These are phyloP conservation scores for Tricholoma furcatifolium DNA, from an alignment of 768 basidiomycete species.

Conservation along the genomic window DNA sequence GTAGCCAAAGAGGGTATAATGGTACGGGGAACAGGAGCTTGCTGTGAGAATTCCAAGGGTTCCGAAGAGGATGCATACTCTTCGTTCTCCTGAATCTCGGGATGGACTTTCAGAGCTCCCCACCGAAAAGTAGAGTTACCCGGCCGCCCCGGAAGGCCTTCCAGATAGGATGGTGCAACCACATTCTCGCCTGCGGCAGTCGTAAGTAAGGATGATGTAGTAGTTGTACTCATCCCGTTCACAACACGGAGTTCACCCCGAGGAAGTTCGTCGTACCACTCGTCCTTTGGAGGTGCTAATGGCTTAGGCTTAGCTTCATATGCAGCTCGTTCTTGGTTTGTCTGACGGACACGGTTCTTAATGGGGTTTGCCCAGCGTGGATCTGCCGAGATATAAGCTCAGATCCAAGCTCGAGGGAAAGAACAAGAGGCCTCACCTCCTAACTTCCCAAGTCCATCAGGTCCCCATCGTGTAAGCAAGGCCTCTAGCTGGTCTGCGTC, in stretches of 20 bases:
- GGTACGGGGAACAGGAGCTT: slow-evolving; percentile 45
- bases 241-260: slow-evolving; percentile 69
- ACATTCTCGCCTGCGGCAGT: slow-evolving; percentile 76
- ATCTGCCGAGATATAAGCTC: slow-evolving; percentile 46
- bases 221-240: slow-evolving; percentile 44
- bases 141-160: slow-evolving; percentile 52
- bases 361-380: slow-evolving; percentile 88
- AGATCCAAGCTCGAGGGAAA: slow-evolving; percentile 25
- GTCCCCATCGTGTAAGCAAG: slow-evolving; percentile 83
- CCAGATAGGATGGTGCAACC: slow-evolving; percentile 41
- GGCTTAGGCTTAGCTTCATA: slow-evolving; percentile 76
- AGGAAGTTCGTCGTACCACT: slow-evolving; percentile 38
- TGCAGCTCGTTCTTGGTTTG: slow-evolving; percentile 67
- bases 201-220: slow-evolving; percentile 69
- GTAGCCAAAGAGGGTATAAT: slow-evolving; percentile 89
- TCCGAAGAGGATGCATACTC: slow-evolving; percentile 40
- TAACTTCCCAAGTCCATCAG: slow-evolving; percentile 85
- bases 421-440: slow-evolving; percentile 55
- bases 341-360: slow-evolving; percentile 70
- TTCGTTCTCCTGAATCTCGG: slow-evolving; percentile 63
- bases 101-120: slow-evolving; percentile 62
- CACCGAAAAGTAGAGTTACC: slow-evolving; percentile 62
- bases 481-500: slow-evolving; percentile 89
- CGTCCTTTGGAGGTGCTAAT: slow-evolving; percentile 55
- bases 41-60: slow-evolving; percentile 27